phyloP scores from a whole-genome alignment of 1,284 basidiomycete species.

The Apiotrichum domesticum region DNA sequence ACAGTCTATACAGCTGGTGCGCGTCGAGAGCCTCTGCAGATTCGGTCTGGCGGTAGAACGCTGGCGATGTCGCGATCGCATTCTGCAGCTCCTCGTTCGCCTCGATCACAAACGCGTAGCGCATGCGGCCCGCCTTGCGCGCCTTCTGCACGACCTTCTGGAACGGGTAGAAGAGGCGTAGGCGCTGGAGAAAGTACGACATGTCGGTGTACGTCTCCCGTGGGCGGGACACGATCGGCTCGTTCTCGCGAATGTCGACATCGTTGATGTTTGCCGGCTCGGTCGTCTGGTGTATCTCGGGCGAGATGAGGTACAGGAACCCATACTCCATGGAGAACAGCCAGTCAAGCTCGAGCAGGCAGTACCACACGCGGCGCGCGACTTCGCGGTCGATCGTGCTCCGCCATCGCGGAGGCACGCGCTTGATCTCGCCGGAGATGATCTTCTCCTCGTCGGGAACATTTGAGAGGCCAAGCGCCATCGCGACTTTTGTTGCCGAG shows the following conservation, averaged over 20 bases:
- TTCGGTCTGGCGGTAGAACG: conserved; percentile 16
- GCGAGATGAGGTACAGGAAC: conserved; percentile 22
- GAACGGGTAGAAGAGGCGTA: conserved; percentile 23
- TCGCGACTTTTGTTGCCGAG: conserved; percentile 22
- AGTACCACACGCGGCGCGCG: conserved; percentile 23
- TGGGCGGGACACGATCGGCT: conserved; percentile 15
- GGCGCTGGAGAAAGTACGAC: conserved; percentile 23
- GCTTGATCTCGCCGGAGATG: conserved; percentile 7
- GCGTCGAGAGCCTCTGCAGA: conserved; percentile 10
- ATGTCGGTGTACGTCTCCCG: conserved; percentile 23
- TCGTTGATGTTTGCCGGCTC: conserved; percentile 28
- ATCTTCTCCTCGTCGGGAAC: conserved; percentile 15
- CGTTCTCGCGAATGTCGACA: conserved; percentile 12
- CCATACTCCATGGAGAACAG: conserved; percentile 26
- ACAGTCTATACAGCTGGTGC: conserved; percentile 9
- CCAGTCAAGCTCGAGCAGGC: conserved; percentile 25
- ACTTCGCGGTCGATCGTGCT: conserved; percentile 23
- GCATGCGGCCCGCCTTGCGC: conserved; percentile 18
- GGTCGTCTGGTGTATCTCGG: conserved; percentile 22
- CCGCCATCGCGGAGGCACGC: conserved; percentile 16
- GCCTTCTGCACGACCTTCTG: conserved; percentile 20
- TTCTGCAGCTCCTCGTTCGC: conserved; percentile 13
- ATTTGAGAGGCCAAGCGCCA: conserved; percentile 15
- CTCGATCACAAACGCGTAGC: conserved; percentile 21
- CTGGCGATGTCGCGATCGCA: conserved; percentile 12